These are phyloP conservation scores for Collybiopsis luxurians DNA, from an alignment of 768 basidiomycete genomes.

Conservation along the genomic window DNA sequence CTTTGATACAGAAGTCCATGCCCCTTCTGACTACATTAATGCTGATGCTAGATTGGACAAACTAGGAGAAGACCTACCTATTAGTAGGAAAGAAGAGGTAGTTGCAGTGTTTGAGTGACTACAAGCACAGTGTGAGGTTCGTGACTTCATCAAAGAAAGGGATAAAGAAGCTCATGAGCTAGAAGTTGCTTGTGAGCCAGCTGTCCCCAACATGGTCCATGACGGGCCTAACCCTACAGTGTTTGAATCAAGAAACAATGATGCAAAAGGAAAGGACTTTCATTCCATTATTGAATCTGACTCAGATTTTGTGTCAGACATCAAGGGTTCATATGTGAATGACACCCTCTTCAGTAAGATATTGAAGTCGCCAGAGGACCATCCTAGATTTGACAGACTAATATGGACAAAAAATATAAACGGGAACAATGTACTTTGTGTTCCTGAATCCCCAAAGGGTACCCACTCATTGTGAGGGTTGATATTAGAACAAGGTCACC, in stretches of 20 bases:
- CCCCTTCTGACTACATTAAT: conserved; percentile 17
- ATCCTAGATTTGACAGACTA: conserved; percentile 6
- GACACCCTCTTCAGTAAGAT: conserved; percentile 7
- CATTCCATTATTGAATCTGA: not conserved
- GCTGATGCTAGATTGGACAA: conserved; percentile 20
- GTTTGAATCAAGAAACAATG: not conserved
- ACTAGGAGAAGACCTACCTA: not conserved
- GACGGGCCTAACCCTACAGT: not conserved
- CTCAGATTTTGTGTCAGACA: not conserved
- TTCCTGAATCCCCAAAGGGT: not conserved
- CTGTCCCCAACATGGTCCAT: too few species aligned
- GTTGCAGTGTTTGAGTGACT: not conserved
- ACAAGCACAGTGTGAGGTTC: not conserved
- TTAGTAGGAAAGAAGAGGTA: not conserved
- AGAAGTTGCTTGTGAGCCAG: not conserved
- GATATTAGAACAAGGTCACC: conserved; percentile 20
- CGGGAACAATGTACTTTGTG: not conserved
- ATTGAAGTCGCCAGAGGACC: conserved; percentile 9
- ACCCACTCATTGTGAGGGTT: conserved; percentile 7
- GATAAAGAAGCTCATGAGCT: not conserved
- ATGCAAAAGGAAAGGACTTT: not conserved
- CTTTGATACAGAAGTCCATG: conserved; percentile 8
- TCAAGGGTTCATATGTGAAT: not conserved
- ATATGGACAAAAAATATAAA: conserved; percentile 3
- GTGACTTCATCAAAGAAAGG: not conserved